Evolutionary conservation across 1,284 basidiomycete genomes (phyloP).

Genomic region (Ustilago bromivora): DNA sequence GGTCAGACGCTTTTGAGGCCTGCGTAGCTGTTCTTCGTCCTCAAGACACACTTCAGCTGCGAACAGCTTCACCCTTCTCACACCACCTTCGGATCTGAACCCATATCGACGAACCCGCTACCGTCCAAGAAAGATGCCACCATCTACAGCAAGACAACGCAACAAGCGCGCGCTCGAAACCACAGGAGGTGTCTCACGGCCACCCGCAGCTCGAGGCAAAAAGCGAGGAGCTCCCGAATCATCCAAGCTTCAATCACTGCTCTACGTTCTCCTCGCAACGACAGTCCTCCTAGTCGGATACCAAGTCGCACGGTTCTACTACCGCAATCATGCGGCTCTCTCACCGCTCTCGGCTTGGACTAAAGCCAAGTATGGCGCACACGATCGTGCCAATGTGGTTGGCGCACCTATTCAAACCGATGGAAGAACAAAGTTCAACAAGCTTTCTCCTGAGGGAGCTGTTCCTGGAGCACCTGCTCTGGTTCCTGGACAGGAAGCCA

Average conservation of each 20-base stretch:
- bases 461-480: slow-evolving; percentile 34
- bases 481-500: slow-evolving; percentile 39
- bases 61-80: too few species aligned
- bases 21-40: not conserved
- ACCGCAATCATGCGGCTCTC: slow-evolving; percentile 28
- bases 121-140: slow-evolving; percentile 35
- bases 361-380: slow-evolving; percentile 36
- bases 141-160: slow-evolving; percentile 43
- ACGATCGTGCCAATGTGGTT: slow-evolving; percentile 13
- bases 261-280: slow-evolving; percentile 38
- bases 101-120: not conserved
- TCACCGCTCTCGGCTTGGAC: slow-evolving; percentile 41
- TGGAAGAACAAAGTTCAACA: slow-evolving; percentile 38
- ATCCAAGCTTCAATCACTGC: slow-evolving; percentile 32
- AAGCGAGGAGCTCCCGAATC: slow-evolving; percentile 14
- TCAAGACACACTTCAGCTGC: too few species aligned
- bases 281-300: slow-evolving; percentile 37
- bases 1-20: not conserved
- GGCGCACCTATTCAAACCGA: slow-evolving; percentile 7
- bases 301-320: slow-evolving; percentile 43
- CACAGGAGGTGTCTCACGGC: slow-evolving; percentile 30
- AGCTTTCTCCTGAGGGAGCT: slow-evolving; percentile 40
- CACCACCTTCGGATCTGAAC: too few species aligned
- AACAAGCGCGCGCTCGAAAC: slow-evolving; percentile 46
- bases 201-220: slow-evolving; percentile 20